Percentiles rank a stretch among this genome's conserved stretches.
Conservation (phyloP, 441 rosid genomes). For the Erodium texanum region DNA sequence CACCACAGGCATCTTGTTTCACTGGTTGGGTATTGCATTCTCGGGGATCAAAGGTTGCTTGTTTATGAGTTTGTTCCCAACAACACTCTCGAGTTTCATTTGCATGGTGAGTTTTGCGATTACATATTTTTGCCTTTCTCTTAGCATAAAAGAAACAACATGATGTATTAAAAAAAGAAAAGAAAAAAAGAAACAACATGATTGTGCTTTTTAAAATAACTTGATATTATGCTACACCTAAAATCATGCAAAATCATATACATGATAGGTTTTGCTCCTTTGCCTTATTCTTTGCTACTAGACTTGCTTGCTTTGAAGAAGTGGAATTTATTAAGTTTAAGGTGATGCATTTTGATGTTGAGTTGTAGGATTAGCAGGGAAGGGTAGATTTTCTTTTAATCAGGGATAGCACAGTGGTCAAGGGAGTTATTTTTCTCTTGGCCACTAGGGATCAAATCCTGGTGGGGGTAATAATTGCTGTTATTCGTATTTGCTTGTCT, state of each 20-base stretch:
- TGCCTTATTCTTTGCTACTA: neutral
- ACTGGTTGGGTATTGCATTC: conserved; percentile 81
- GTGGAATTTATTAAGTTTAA: neutral
- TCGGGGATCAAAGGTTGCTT: conserved; percentile 69
- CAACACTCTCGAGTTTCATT: conserved; percentile 80
- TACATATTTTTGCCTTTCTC: neutral
- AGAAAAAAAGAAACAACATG: neutral
- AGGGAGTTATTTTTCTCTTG: too few species aligned
- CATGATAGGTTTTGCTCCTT: neutral
- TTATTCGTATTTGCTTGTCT: too few species aligned
- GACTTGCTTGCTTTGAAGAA: neutral
- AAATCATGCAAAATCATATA: neutral
- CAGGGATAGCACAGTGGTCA: too few species aligned
- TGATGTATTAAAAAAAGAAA: neutral
- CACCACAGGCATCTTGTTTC: conserved; percentile 97
- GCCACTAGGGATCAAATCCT: too few species aligned
- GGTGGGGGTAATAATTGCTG: too few species aligned
- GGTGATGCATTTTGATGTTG: neutral
- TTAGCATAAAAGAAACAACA: neutral
- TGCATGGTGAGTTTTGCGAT: conserved; percentile 43
- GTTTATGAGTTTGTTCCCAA: conserved; percentile 95
- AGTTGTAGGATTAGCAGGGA: neutral
- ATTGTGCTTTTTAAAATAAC: neutral
- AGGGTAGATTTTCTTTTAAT: neutral
- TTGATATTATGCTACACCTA: neutral